Base-by-base conservation (phyloP, 768 basidiomycete species). In the Lactarius quietus region DNA sequence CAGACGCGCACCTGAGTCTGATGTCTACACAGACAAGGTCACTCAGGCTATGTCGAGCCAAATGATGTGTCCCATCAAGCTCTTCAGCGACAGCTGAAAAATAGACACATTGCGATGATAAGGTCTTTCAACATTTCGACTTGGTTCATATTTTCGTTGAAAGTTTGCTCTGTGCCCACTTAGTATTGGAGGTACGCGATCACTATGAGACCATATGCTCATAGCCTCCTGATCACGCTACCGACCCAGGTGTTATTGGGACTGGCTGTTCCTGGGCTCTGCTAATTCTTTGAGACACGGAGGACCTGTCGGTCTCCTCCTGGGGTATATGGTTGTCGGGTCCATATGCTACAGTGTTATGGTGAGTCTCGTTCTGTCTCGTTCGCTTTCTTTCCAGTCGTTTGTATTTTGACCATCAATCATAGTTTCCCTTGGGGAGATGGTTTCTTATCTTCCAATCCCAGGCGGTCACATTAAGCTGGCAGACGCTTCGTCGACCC, bases 401-500 rank as follows among this genome's bases (percentile, higher is more conserved):
- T 38, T 31, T 48, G 14, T 6, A 1, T 20, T 8, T 57, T 45
- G 26, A 57, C 23, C 39, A 39, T 60, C 53, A 68, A 45, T 29
- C 33, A 29, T 69, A 88, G 87, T 89, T 64, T 87, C 86, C 3
- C 78, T 91, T 45, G 82, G 87, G 9, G 87, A 89, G 77, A 89
- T 90, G 91, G 72, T 93, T 54, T 84, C 90, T 0, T 93, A 81
- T 74, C 81, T 93, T 6, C 92, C 92, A 0, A 81, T 93, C 57
- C 81, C 89, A 31, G 92, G 92, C 63, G 92, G 85, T 51, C 90
- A 92, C 70, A 92, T 93, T 74, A 90, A 81, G 65, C 76, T 93
- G 20, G 87, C 92, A 0, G 91, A 88, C 88, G 92, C 36, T 94
- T 93, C 70, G 87, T 93, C 9, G 84, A 91, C 66, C 87, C 85